Evolutionary conservation across 2,329 filamentous ascomycete genomes (phyloP).

Genomic region (Colletotrichum orbiculare): DNA sequence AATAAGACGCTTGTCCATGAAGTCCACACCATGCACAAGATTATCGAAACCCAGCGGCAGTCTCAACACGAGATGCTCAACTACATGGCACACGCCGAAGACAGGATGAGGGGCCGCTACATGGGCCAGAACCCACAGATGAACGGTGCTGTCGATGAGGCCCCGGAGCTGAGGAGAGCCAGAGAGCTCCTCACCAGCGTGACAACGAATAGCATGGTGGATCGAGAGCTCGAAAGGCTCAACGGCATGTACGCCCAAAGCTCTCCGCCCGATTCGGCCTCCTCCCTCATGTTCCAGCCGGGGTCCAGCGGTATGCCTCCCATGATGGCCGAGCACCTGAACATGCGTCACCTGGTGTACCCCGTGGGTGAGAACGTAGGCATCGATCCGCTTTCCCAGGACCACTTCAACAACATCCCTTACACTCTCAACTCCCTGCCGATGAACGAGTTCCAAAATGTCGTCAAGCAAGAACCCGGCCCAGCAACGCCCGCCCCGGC

Average conservation of each 20-base stretch:
- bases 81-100: conserved; percentile 62
- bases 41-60: conserved; percentile 68
- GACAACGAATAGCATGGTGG: conserved; percentile 61
- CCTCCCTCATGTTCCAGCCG: conserved; percentile 68
- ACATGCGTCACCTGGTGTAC: conserved; percentile 80
- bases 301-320: conserved; percentile 45
- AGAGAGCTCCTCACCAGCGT: conserved; percentile 66
- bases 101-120: conserved; percentile 55
- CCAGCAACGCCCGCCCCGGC: conserved; percentile 34
- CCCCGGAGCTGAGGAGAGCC: conserved; percentile 65
- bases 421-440: conserved; percentile 76
- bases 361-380: conserved; percentile 91
- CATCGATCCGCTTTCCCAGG: conserved; percentile 93
- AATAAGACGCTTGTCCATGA: conserved; percentile 73
- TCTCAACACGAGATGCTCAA: conserved; percentile 68
- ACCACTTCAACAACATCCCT: conserved; percentile 94
- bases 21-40: conserved; percentile 69
- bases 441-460: conserved; percentile 53
- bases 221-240: conserved; percentile 66
- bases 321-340: conserved; percentile 65
- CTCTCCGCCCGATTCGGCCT: conserved; percentile 64
- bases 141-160: conserved; percentile 57
- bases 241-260: conserved; percentile 63
- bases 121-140: conserved; percentile 50
- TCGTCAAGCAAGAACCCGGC: conserved; percentile 37